phyloP scores from a whole-genome alignment of 2,329 filamentous ascomycete species.

The Penicillium crustosum region DNA sequence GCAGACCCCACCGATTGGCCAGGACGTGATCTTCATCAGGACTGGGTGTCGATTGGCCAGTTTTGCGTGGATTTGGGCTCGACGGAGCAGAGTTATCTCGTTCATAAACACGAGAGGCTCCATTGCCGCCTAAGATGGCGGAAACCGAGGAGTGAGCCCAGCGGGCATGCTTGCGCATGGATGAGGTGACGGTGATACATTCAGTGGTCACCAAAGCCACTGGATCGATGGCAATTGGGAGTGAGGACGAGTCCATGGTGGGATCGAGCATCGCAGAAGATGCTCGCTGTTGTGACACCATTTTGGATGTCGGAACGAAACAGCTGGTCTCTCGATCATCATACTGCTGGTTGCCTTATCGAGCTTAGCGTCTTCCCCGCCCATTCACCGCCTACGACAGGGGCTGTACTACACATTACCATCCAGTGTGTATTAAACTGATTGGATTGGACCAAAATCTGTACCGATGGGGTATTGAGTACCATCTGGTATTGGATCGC shows the following conservation, averaged over 20 bases:
- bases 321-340: conserved; percentile 28
- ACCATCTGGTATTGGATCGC: conserved; percentile 4
- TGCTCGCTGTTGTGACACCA: conserved; percentile 26
- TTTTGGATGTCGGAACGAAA: conserved; percentile 22
- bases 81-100: conserved; percentile 43
- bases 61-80: conserved; percentile 36
- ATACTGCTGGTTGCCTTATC: conserved; percentile 27
- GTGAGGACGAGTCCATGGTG: conserved; percentile 36
- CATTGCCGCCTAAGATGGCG: conserved; percentile 80
- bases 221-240: conserved; percentile 83
- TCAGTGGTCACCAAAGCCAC: conserved; percentile 94
- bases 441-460: neutral
- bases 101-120: conserved; percentile 48
- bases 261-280: conserved; percentile 26
- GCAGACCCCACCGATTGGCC: conserved; percentile 84
- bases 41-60: conserved; percentile 20
- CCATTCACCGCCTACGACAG: conserved; percentile 27
- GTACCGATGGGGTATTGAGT: neutral
- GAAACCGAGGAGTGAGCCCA: conserved; percentile 96
- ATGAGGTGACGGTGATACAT: conserved; percentile 97
- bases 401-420: conserved; percentile 11
- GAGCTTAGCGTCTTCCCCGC: conserved; percentile 28
- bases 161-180: conserved; percentile 95
- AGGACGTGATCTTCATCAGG: conserved; percentile 50
- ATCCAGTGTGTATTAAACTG: conserved; percentile 1